These are phyloP conservation scores for Claviceps fusiformis DNA, from an alignment of 2,329 filamentous ascomycete genomes.

Conservation along the genomic window DNA sequence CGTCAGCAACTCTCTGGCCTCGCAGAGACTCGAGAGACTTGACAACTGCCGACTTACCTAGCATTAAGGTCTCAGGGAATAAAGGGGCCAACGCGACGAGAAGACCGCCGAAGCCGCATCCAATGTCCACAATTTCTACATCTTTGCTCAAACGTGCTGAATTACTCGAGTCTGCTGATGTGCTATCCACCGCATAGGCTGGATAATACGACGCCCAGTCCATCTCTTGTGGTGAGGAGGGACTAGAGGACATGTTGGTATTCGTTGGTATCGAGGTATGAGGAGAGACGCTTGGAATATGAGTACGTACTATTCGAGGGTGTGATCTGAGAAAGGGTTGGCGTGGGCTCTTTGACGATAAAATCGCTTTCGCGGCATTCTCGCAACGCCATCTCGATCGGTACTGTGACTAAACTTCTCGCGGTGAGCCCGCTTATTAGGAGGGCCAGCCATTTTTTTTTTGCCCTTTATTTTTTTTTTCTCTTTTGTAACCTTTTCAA, in stretches of 20 bases:
- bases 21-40: neutral
- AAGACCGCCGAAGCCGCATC: constrained; percentile 89
- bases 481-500: too few species aligned
- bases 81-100: constrained; percentile 72
- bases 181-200: constrained; percentile 41
- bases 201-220: constrained; percentile 84
- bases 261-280: constrained; percentile 2
- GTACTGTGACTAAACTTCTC: constrained; percentile 48
- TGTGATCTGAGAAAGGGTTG: constrained; percentile 94
- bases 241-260: constrained; percentile 36
- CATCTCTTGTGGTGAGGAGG: constrained; percentile 67
- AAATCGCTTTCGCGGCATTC: constrained; percentile 85
- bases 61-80: constrained; percentile 67
- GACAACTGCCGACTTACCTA: constrained; percentile 44
- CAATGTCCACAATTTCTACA: constrained; percentile 90
- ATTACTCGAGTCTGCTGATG: constrained; percentile 15
- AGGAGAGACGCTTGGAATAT: neutral
- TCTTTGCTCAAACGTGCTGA: constrained; percentile 35
- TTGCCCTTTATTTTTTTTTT: neutral
- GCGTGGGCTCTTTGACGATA: constrained; percentile 94
- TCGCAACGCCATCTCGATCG: constrained; percentile 36
- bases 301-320: constrained; percentile 61
- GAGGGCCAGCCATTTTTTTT: constrained; percentile 15
- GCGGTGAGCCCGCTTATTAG: constrained; percentile 50
- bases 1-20: neutral